These are phyloP conservation scores for Chlorella sp. DNA, from an alignment of 139 green algal species.

Conservation along the genomic window DNA sequence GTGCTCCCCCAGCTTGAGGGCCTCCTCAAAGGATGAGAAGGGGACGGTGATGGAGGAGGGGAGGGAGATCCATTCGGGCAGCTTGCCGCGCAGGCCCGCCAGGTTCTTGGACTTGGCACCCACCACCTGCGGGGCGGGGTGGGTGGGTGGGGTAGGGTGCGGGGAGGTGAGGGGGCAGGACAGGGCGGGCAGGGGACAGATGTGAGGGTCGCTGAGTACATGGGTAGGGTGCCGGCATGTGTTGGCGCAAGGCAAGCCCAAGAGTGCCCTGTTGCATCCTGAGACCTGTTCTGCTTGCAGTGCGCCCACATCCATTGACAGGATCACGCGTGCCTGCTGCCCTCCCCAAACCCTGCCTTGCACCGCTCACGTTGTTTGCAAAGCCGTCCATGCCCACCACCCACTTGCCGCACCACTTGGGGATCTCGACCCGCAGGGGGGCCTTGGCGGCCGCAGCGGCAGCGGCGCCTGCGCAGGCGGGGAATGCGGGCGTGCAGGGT, in stretches of 20 bases:
- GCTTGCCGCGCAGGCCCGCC: constrained; percentile 82
- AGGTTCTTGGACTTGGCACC: constrained; percentile 98
- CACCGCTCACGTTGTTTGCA: constrained; percentile 55
- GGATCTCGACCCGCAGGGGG: background rate
- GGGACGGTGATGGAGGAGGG: constrained; percentile 92
- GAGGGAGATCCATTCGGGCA: constrained; percentile 90
- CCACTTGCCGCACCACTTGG: constrained; percentile 82
- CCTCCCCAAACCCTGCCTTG: background rate
- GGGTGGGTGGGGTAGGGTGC: background rate
- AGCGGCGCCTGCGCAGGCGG: background rate
- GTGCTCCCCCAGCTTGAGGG: constrained; percentile 76
- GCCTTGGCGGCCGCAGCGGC: background rate
- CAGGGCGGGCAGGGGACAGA: background rate
- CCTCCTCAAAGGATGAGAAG: constrained; percentile 94
- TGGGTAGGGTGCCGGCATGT: too few species aligned
- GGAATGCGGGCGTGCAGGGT: background rate
- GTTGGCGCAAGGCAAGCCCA: background rate
- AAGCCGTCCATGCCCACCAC: constrained; percentile 90
- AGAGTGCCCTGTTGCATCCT: background rate
- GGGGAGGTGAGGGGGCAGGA: too few species aligned
- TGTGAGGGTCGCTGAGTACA: background rate
- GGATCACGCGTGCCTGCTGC: background rate
- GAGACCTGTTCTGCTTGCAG: too few species aligned
- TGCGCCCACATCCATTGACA: background rate
- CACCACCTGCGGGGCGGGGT: constrained; percentile 67